Evolutionary conservation across 1,284 basidiomycete genomes (phyloP), one percentile per base, ranked within the genome.

Genomic region (Puccinia hordei): DNA sequence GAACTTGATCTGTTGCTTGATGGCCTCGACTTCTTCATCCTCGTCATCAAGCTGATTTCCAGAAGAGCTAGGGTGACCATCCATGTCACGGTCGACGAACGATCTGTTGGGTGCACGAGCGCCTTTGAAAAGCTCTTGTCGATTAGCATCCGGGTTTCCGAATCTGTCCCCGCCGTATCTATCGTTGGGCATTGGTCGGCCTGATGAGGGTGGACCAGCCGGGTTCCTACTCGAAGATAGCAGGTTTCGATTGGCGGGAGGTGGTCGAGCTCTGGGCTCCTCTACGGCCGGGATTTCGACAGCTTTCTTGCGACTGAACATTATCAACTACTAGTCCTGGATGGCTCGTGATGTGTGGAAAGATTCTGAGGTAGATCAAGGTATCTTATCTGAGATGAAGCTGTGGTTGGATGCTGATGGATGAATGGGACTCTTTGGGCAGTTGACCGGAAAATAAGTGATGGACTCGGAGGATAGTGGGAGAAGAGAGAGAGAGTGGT

Each of bases 1-100:
- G 84, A 90, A 93, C 77, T 92, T 89, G 83, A 94, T 94, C 87
- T 95, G 91, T 85, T 93, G 90, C 87, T 98, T 98, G 87, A 99
- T 96, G 19, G 92, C 94, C 87, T 99, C 96, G 6, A 73, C 68
- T 55, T 78, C 75, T 41, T 78, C 65, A n/a, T 78, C 75, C 44
- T 78, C 75, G 22, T 69, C 75, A 22, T 78, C 49, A 33, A 35
- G 22, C 53, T 78, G 75, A 35, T 27, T 6, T 33, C 73, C 55
- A 44, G 53, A 41, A 30, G 38, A 35, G 0, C 27, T 9, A 13
- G 63, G 46, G 5, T 13, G 44, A 12, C 19, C 27, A 69, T 78
- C 75, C 63, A 69, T 41, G 30, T 78, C 65, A 57, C 75, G 65
- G 24, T 78, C 65, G 27, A 69, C 65, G 24, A 78, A 78, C 10